Evolutionary conservation across 441 rosid species (phyloP).

Genomic region (Capsella rubella): DNA sequence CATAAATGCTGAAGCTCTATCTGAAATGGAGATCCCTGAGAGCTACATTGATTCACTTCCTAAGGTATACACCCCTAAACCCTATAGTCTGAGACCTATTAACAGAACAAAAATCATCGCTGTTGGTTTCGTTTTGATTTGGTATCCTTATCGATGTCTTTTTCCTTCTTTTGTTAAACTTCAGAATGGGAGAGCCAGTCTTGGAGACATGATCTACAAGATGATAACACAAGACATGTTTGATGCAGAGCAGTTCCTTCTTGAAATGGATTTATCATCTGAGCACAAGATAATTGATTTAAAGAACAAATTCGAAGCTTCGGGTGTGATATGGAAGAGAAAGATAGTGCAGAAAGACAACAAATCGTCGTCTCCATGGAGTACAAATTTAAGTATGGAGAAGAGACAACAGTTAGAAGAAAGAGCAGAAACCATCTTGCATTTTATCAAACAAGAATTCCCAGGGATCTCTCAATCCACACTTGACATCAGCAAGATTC

Average conservation of each 20-base stretch:
- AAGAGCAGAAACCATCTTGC: conserved; percentile 90
- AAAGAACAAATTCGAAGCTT: conserved; percentile 94
- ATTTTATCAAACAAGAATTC: conserved; percentile 76
- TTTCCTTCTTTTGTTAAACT: not conserved
- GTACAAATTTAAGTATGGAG: conserved; percentile 82
- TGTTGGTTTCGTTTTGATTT: not conserved
- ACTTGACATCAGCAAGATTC: conserved; percentile 94
- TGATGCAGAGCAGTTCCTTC: conserved; percentile 80
- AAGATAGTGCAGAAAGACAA: conserved; percentile 85
- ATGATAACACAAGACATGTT: conserved; percentile 84
- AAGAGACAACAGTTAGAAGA: conserved; percentile 94
- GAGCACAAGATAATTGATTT: conserved; percentile 92
- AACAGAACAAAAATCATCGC: not conserved
- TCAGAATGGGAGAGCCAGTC: conserved; percentile 92
- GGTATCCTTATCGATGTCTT: conserved; percentile 10
- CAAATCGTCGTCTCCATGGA: conserved; percentile 73
- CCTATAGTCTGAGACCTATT: conserved; percentile 1
- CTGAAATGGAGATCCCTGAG: conserved; percentile 73
- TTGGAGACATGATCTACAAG: conserved; percentile 80
- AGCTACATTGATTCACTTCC: conserved; percentile 68
- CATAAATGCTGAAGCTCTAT: conserved; percentile 57
- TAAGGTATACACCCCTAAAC: conserved; percentile 52
- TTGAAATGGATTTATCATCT: conserved; percentile 76
- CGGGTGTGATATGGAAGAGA: conserved; percentile 89
- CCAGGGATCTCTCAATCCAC: conserved; percentile 93